Evolutionary conservation across 805 yeast species (phyloP).

Genomic region (Wickerhamiella alocasiicola): DNA sequence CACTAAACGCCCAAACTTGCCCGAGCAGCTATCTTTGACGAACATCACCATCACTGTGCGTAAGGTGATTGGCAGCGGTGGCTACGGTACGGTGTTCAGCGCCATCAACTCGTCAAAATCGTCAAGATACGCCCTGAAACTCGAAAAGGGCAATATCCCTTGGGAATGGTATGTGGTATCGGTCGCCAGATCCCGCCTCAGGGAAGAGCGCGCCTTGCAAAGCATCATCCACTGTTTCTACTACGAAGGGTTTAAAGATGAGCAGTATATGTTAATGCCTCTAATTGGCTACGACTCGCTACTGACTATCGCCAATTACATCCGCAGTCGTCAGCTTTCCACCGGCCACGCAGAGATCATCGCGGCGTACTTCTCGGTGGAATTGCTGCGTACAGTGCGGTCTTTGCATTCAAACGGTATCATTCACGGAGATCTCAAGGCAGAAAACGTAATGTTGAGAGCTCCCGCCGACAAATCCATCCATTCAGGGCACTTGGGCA

Average conservation of each 20-base stretch:
- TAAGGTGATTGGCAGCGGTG: slow-evolving; percentile 62
- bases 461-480: slow-evolving; percentile 26
- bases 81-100: slow-evolving; percentile 62
- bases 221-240: slow-evolving; percentile 41
- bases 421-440: slow-evolving; percentile 74
- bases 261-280: slow-evolving; percentile 53
- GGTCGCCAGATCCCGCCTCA: slow-evolving; percentile 36
- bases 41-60: slow-evolving; percentile 8
- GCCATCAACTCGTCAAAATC: slow-evolving; percentile 41
- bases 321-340: slow-evolving; percentile 25
- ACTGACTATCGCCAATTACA: slow-evolving; percentile 46
- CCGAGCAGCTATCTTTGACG: background rate
- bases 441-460: slow-evolving; percentile 75
- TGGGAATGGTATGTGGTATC: slow-evolving; percentile 76
- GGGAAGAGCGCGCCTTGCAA: slow-evolving; percentile 19
- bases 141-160: slow-evolving; percentile 42
- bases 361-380: slow-evolving; percentile 49
- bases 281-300: slow-evolving; percentile 62
- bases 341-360: slow-evolving; percentile 42
- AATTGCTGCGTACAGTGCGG: slow-evolving; percentile 48
- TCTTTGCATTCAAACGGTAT: slow-evolving; percentile 52
- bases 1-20: slow-evolving; percentile 4
- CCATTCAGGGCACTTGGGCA: slow-evolving; percentile 26
- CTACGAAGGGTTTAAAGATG: slow-evolving; percentile 48
- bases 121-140: slow-evolving; percentile 59